phyloP scores from a whole-genome alignment of 257 asterid genomes.

The Schizonepeta tenuifolia region DNA sequence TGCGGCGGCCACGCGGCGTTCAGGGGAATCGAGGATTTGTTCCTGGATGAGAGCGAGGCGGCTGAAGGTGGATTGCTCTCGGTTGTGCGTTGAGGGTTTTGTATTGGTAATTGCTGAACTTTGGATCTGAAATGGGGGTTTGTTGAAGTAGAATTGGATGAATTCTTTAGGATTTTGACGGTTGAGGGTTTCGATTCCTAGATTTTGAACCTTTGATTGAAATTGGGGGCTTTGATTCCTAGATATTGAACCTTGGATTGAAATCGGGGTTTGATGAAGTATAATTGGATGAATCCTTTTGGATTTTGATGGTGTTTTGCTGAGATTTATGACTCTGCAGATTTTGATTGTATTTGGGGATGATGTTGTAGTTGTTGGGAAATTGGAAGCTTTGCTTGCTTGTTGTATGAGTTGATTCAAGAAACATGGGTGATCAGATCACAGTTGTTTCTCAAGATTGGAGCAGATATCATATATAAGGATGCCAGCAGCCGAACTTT shows the following conservation, averaged over 20 bases:
- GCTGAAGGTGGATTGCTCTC: slow-evolving; percentile 78
- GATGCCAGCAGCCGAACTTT: slow-evolving; percentile 12
- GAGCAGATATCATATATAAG: background rate
- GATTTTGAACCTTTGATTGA: slow-evolving; percentile 16
- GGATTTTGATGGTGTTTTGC: background rate
- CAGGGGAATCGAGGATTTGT: slow-evolving; percentile 74
- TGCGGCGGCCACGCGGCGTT: slow-evolving; percentile 61
- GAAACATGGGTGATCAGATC: background rate
- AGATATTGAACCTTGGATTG: slow-evolving; percentile 15
- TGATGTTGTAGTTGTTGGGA: slow-evolving; percentile 1
- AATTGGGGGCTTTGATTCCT: slow-evolving; percentile 7
- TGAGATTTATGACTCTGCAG: slow-evolving; percentile 7
- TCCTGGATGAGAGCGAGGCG: slow-evolving; percentile 75
- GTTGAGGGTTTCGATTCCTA: background rate
- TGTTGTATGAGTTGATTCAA: background rate
- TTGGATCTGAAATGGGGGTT: slow-evolving; percentile 12
- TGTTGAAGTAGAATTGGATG: background rate
- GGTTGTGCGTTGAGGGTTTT: slow-evolving; percentile 50
- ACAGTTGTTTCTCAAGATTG: slow-evolving; percentile 2
- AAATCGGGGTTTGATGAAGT: slow-evolving; percentile 11
- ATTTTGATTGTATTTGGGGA: background rate
- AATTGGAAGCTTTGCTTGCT: background rate
- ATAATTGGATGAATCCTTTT: background rate
- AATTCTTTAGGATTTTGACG: background rate
- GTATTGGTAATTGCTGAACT: background rate